phyloP scores from a whole-genome alignment of 2,329 filamentous ascomycete species.

The Monosporascus sp. region DNA sequence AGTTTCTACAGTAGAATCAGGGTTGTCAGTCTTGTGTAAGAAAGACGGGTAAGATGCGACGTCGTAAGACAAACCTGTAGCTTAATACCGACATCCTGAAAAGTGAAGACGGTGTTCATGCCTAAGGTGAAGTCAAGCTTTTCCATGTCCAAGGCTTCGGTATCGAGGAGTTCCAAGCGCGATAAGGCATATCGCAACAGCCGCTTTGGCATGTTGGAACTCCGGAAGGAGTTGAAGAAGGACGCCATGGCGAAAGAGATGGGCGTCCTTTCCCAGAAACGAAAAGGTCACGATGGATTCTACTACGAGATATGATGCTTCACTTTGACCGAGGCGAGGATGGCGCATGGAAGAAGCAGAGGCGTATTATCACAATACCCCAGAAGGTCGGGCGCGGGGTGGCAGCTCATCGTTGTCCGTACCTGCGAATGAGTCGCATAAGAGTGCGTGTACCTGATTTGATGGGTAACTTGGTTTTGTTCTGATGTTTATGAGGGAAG shows the following conservation, averaged over 20 bases:
- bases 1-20: conserved; percentile 59
- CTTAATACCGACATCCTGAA: conserved; percentile 78
- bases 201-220: conserved; percentile 78
- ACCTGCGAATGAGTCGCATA: conserved; percentile 1
- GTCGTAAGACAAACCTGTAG: conserved; percentile 54
- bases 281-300: background rate
- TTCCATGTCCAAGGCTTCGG: conserved; percentile 78
- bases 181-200: conserved; percentile 82
- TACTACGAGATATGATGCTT: background rate
- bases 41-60: background rate
- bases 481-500: background rate
- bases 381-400: conserved; percentile 24
- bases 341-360: conserved; percentile 17
- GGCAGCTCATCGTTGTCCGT: conserved; percentile 25
- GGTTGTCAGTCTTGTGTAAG: conserved; percentile 15
- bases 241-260: conserved; percentile 54
- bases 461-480: background rate
- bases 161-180: conserved; percentile 79
- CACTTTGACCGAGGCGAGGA: conserved; percentile 16
- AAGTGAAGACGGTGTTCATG: conserved; percentile 74
- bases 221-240: conserved; percentile 60
- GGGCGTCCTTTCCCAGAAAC: too few species aligned
- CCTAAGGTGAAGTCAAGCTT: conserved; percentile 81
- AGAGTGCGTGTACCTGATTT: background rate
- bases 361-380: conserved; percentile 23